Evolutionary conservation across 2,329 filamentous ascomycete species (phyloP), one percentile per base, ranked within the genome.

Genomic region (Chaetoscypha palmicola): DNA sequence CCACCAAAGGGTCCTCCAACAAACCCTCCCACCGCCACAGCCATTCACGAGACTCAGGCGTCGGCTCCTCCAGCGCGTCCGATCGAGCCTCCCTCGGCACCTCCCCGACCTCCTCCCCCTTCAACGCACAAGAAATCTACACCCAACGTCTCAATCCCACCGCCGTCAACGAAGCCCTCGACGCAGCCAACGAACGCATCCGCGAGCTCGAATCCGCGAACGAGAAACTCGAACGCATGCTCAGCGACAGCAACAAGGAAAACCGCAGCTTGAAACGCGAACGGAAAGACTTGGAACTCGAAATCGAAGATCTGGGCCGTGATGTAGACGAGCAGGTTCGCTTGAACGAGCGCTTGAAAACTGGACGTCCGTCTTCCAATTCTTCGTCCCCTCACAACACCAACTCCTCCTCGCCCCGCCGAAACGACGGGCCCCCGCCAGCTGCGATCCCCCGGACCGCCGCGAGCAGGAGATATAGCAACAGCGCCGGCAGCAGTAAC

Each of bases 81-180:
- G 54, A 57, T 33, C 51, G 55, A 36, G 57, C 55, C 12, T 56
- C 54, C 16, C 31, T 56, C 14, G 55, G 53, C n/a, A 48, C 46
- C 9, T 38, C 48, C 7, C 39, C 48, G 17, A 47, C 47, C 35
- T 38, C 44, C 5, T 37, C 43, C 5, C 40, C 46, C 19, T 54
- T 52, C 48, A 48, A 35, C 38, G 34, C 32, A 20, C 35, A 45
- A 17, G 38, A 55, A 14, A 46, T 52, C 12, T 36, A 53, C 12
- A 40, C 46, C n/a, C 56, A 58, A 35, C 42, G 54, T 16, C 47
- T 47, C 20, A 52, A 47, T 35, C 43, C 55, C 4, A 41, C 33
- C 11, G 52, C 50, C 4, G 30, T 56, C 1, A 47, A 50, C 44
- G 53, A 59, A 46, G 57, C 57, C 2, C 51, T 58, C 17, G 47